Evolutionary conservation across 768 basidiomycete species (phyloP), one percentile per base, ranked within the genome.

Genomic region (Tubosaeta brunneosetosa): DNA sequence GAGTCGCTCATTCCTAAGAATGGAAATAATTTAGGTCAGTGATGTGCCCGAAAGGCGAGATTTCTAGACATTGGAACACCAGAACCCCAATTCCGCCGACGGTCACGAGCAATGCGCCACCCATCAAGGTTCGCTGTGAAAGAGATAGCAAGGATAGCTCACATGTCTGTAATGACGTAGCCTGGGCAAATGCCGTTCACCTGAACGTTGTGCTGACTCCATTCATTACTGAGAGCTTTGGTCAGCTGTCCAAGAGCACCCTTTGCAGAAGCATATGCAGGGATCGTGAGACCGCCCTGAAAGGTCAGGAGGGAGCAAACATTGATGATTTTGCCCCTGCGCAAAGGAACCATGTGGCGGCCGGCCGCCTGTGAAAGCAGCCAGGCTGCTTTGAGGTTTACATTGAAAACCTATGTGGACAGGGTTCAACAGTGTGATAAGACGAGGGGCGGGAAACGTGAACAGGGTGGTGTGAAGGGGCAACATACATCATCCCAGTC

Each of bases 181-280:
- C 91, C 92, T 29, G 91, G 91, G 58, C 85, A 85, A 58, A 95
- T 88, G 22, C 80, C 87, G 65, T 94, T 94, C 16, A 94, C 91
- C 67, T 92, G 86, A 48, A 95, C 82, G 59, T 91, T 91, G 61
- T 89, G 81, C 62, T 79, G 78, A 55, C 88, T 87, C 93, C 94
- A 97, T 68, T 95, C 94, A 69, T 97, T 97, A 61, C 86, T 85
- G 62, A 95, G 81, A 3, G 92, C 87, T 71, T 94, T 94, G 26
- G 91, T 91, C 60, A 91, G 75, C 65, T 87, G 86, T 10, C 88
- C 88, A 31, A 91, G 75, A 17, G 89, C 91, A 51, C 91, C 91
- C 67, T 94, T 95, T 9, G 94, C 88, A 4, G 94, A 84, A 2
- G 93, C 90, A 64, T 95, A 95, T 11, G 94, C 94, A 17, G 93